A percentile compares a stretch with the other conserved stretches of the same genome.
phyloP scores from a whole-genome alignment of 2,329 filamentous ascomycete genomes.

The Tricladium varicosporioides region DNA sequence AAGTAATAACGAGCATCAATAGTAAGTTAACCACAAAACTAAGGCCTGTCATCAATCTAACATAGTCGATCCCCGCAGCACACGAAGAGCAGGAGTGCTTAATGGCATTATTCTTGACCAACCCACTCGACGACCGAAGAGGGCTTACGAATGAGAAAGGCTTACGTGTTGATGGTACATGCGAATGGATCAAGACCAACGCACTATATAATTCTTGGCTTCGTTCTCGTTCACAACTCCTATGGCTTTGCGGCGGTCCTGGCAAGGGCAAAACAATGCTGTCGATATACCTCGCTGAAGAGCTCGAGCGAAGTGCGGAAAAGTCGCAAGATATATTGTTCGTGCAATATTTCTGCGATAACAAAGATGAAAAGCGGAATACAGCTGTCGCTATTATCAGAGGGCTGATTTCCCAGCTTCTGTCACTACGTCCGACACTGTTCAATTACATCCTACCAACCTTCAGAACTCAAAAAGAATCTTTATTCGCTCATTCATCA shows the following conservation, averaged over 20 bases:
- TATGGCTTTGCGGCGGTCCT: slow-evolving; percentile 38
- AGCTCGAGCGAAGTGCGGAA: slow-evolving; percentile 10
- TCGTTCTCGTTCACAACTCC: slow-evolving; percentile 18
- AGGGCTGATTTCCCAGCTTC: slow-evolving; percentile 42
- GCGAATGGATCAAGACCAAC: slow-evolving; percentile 25
- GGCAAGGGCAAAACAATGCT: slow-evolving; percentile 41
- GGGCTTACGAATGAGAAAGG: slow-evolving; percentile 20
- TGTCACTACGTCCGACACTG: slow-evolving; percentile 18
- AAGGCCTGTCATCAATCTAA: no score
- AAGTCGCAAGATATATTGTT: slow-evolving; percentile 14
- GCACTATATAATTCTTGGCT: slow-evolving; percentile 27
- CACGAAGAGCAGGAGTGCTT: no score
- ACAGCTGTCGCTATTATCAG: slow-evolving; percentile 41
- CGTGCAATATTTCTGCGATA: slow-evolving; percentile 44
- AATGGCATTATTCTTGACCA: slow-evolving; percentile 15
- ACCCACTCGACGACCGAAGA: slow-evolving; percentile 22
- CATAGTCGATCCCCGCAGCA: no score
- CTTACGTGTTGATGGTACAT: slow-evolving; percentile 16
- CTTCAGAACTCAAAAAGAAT: slow-evolving; percentile 10
- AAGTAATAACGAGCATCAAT: no score
- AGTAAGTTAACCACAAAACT: no score
- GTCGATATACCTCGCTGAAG: slow-evolving; percentile 23
- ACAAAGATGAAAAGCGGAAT: slow-evolving; percentile 38
- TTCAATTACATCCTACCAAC: slow-evolving; percentile 10
- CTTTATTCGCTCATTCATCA: slow-evolving; percentile 14